A percentile compares a stretch with the other conserved stretches of the same genome.
These are phyloP conservation scores for Rhododendron molle DNA, from an alignment of 148 eudicot species.

Conservation along the genomic window DNA sequence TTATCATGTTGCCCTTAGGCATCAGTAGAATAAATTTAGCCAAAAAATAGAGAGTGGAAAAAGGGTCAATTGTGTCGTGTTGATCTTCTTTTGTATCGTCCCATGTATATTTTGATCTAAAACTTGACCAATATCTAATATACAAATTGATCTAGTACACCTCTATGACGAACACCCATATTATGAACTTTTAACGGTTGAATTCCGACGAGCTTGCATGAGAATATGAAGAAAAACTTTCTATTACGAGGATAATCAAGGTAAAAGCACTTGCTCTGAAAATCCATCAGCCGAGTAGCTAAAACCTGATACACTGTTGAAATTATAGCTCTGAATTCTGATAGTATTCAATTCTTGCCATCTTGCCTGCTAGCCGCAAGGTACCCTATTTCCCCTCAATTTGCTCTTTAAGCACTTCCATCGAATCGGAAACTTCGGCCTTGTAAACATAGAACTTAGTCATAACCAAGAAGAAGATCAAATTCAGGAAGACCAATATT, in stretches of 20 bases:
- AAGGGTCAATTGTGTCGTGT: too few relatives aligned
- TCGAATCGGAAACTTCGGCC: conserved; percentile 59
- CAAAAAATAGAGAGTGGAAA: too few relatives aligned
- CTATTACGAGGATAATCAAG: neutral
- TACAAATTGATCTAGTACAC: too few relatives aligned
- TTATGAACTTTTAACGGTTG: too few relatives aligned
- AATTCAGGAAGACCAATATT: conserved; percentile 47
- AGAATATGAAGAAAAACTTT: neutral
- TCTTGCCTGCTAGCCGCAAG: neutral
- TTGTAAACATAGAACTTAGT: conserved; percentile 54
- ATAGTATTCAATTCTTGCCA: neutral
- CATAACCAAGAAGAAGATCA: conserved; percentile 46
- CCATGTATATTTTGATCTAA: too few relatives aligned
- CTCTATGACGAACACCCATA: too few relatives aligned
- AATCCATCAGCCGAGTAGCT: neutral
- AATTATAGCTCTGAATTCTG: neutral
- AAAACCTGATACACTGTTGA: neutral
- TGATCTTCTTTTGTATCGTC: too few relatives aligned
- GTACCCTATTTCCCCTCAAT: conserved; percentile 11
- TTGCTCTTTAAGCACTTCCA: conserved; percentile 42
- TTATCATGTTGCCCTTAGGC: too few relatives aligned
- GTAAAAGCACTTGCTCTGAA: neutral
- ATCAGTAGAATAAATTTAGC: too few relatives aligned
- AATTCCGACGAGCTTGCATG: neutral
- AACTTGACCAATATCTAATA: too few relatives aligned